These are phyloP conservation scores for Ceriops zippeliana DNA, from an alignment of 345 rosid species.

Conservation along the genomic window DNA sequence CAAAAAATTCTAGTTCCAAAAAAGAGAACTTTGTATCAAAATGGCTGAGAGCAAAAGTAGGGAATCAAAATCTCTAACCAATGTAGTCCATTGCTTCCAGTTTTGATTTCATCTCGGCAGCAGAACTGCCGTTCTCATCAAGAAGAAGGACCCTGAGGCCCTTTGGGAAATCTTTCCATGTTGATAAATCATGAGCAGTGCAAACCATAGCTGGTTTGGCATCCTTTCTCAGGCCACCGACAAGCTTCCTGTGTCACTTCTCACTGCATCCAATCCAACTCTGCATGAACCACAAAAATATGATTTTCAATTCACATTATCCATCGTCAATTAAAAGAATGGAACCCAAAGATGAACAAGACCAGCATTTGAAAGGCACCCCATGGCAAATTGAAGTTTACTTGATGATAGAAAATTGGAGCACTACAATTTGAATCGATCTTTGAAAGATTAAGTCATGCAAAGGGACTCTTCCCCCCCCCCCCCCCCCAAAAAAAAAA, in stretches of 20 bases:
- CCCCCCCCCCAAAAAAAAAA: neutral
- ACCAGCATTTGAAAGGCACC: neutral
- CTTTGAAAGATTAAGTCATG: too few relatives aligned
- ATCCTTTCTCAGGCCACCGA: slow-evolving; percentile 72
- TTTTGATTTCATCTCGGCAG: slow-evolving; percentile 59
- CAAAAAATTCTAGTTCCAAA: slow-evolving; percentile 10
- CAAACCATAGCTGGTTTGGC: slow-evolving; percentile 97
- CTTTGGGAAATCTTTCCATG: slow-evolving; percentile 90
- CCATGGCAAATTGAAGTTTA: neutral
- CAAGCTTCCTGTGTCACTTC: slow-evolving; percentile 27
- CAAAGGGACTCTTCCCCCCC: too few relatives aligned
- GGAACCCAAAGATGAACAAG: neutral
- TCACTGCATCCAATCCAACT: slow-evolving; percentile 19
- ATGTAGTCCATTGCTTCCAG: slow-evolving; percentile 88
- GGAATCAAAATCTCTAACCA: slow-evolving; percentile 50
- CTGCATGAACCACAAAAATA: slow-evolving; percentile 29
- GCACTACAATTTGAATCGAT: too few relatives aligned
- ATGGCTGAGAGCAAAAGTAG: neutral
- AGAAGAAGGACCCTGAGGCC: slow-evolving; percentile 93
- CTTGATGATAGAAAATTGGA: neutral
- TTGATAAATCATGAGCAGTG: slow-evolving; percentile 73
- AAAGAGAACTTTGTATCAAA: neutral
- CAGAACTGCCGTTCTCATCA: slow-evolving; percentile 49
- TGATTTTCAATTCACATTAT: slow-evolving; percentile 11
- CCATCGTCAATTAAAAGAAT: neutral